Evolutionary conservation across 2,329 filamentous ascomycete species (phyloP).

Genomic region (Delphinella strobiligena): DNA sequence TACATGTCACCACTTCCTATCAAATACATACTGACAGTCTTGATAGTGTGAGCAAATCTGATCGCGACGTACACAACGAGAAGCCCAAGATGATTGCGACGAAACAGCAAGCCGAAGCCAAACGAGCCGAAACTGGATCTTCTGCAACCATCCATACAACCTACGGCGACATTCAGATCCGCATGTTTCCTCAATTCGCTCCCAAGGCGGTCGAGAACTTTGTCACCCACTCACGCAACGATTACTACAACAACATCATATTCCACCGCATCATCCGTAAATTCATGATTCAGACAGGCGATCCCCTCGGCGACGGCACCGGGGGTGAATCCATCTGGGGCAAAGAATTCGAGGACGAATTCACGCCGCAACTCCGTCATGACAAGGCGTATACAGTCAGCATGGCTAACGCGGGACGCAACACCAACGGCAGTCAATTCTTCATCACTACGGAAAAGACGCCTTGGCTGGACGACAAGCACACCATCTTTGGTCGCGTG

Average conservation of each 20-base stretch:
- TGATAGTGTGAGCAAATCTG: slow-evolving; percentile 56
- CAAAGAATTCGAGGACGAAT: slow-evolving; percentile 86
- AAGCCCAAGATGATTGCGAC: slow-evolving; percentile 56
- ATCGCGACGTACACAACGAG: slow-evolving; percentile 89
- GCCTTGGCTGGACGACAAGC: slow-evolving; percentile 90
- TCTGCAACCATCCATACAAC: slow-evolving; percentile 83
- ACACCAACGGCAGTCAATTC: slow-evolving; percentile 93
- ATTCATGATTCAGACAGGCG: slow-evolving; percentile 93
- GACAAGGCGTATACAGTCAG: slow-evolving; percentile 94
- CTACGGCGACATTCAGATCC: slow-evolving; percentile 85
- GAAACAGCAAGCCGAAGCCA: slow-evolving; percentile 38
- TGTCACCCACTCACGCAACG: slow-evolving; percentile 74
- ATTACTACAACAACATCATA: slow-evolving; percentile 95
- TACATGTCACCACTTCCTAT: neutral
- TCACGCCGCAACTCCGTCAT: slow-evolving; percentile 68
- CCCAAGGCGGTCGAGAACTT: slow-evolving; percentile 97
- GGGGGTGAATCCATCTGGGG: slow-evolving; percentile 90
- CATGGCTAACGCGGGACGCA: slow-evolving; percentile 95
- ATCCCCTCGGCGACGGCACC: slow-evolving; percentile 78
- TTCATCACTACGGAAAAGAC: slow-evolving; percentile 98
- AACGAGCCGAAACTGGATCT: slow-evolving; percentile 58
- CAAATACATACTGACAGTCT: slow-evolving; percentile 8
- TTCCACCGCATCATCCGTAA: slow-evolving; percentile 96
- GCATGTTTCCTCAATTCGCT: slow-evolving; percentile 83
- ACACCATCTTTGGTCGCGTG: slow-evolving; percentile 89